A percentile compares a stretch with the other conserved stretches of the same genome.
Conservation (phyloP, 495 filamentous ascomycete genomes). For the Talaromyces trachyspermus region DNA sequence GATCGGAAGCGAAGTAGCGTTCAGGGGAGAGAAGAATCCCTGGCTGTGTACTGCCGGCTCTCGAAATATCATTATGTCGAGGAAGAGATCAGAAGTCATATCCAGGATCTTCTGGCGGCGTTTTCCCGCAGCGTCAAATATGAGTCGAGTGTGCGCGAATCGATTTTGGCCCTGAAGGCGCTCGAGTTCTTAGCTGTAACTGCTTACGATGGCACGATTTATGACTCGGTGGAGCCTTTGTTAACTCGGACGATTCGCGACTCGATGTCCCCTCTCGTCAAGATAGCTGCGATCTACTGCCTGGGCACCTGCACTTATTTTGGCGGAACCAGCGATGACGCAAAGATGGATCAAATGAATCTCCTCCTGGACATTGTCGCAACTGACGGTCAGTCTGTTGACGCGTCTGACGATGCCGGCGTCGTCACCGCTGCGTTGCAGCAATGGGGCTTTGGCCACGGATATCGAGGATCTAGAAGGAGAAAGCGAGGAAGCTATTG, state of each 20-base stretch:
- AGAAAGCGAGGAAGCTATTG: conserved; percentile 66
- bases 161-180: conserved; percentile 62
- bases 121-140: conserved; percentile 66
- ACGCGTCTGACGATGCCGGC: conserved; percentile 62
- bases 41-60: conserved; percentile 62
- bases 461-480: conserved; percentile 73
- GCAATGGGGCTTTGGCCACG: conserved; percentile 83
- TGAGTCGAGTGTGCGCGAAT: conserved; percentile 66
- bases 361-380: conserved; percentile 80
- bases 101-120: conserved; percentile 59
- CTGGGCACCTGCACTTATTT: conserved; percentile 68
- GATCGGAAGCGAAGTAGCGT: conserved; percentile 80
- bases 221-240: conserved; percentile 52
- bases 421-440: conserved; percentile 81
- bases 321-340: conserved; percentile 66
- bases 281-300: conserved; percentile 68
- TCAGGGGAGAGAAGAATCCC: conserved; percentile 68
- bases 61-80: conserved; percentile 66
- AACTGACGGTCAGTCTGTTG: conserved; percentile 70
- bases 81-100: conserved; percentile 54
- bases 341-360: conserved; percentile 69
- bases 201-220: conserved; percentile 59
- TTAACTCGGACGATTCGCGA: conserved; percentile 69
- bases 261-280: conserved; percentile 54
- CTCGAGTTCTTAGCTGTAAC: conserved; percentile 73